phyloP scores from a whole-genome alignment of 768 basidiomycete genomes.

The Multifurca ochricompacta region DNA sequence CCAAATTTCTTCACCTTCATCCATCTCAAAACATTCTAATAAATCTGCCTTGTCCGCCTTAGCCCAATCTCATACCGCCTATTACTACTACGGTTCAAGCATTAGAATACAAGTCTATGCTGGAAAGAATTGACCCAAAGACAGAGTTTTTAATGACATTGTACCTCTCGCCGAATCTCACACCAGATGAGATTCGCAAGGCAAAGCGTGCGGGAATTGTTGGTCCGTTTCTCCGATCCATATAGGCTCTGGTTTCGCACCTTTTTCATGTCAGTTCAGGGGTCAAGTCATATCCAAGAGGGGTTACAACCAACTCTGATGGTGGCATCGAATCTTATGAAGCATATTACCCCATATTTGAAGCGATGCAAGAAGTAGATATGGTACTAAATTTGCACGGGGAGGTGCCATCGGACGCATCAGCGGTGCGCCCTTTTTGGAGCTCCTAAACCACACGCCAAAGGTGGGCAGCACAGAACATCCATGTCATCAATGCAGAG shows the following conservation, averaged over 20 bases:
- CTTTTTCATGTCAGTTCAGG: constrained; percentile 32
- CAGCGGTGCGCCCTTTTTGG: constrained; percentile 38
- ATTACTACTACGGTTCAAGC: constrained; percentile 78
- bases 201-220: constrained; percentile 79
- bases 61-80: constrained; percentile 93
- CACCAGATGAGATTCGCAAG: constrained; percentile 83
- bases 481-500: constrained; percentile 91
- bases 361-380: constrained; percentile 85
- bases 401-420: constrained; percentile 85
- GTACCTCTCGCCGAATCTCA: constrained; percentile 87
- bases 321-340: constrained; percentile 95
- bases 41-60: too few relatives aligned
- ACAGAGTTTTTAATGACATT: constrained; percentile 93
- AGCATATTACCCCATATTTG: constrained; percentile 87
- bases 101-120: constrained; percentile 65
- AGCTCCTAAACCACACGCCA: neutral
- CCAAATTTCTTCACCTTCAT: too few relatives aligned
- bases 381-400: constrained; percentile 97
- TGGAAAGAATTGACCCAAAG: constrained; percentile 65
- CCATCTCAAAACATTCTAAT: too few relatives aligned
- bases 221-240: constrained; percentile 29
- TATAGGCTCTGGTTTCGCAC: neutral
- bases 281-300: constrained; percentile 95
- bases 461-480: constrained; percentile 46
- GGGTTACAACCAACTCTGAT: constrained; percentile 96